Conservation (phyloP, 129 eudicot genomes). For the Helichrysum umbraculigerum region DNA sequence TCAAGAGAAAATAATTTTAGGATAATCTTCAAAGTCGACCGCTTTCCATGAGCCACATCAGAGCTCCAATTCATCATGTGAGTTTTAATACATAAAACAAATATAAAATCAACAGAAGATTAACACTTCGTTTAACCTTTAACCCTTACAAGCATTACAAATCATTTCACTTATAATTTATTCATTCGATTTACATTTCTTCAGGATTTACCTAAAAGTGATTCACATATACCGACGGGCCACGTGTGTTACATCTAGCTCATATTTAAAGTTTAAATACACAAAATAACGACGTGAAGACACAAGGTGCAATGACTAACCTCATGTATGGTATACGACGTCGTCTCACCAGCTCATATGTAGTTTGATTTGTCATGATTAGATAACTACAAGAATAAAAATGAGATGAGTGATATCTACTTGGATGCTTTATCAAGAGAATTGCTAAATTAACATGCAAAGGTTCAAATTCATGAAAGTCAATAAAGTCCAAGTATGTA, state of each 20-base stretch:
- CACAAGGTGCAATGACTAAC: conserved; percentile 39
- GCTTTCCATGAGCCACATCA: background rate
- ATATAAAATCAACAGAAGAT: background rate
- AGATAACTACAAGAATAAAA: conserved; percentile 58
- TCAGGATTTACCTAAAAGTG: background rate
- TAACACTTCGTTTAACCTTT: background rate
- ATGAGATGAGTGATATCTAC: conserved; percentile 5
- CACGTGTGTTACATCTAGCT: background rate
- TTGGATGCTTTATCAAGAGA: background rate
- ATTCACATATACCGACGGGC: background rate
- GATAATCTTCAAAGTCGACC: background rate
- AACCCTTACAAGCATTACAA: background rate
- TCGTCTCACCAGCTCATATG: conserved; percentile 93
- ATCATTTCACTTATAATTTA: background rate
- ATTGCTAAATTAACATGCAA: background rate
- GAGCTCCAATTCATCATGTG: background rate
- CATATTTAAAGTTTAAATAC: background rate
- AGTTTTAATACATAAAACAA: background rate
- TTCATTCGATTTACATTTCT: background rate
- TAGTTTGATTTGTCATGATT: conserved; percentile 85
- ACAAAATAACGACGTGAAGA: background rate
- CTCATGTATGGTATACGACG: conserved; percentile 81
- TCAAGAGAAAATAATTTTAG: background rate
- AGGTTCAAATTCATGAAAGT: too few species aligned
- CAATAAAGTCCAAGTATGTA: too few species aligned